Conservation (phyloP, 345 rosid genomes). For the Salix caprea region DNA sequence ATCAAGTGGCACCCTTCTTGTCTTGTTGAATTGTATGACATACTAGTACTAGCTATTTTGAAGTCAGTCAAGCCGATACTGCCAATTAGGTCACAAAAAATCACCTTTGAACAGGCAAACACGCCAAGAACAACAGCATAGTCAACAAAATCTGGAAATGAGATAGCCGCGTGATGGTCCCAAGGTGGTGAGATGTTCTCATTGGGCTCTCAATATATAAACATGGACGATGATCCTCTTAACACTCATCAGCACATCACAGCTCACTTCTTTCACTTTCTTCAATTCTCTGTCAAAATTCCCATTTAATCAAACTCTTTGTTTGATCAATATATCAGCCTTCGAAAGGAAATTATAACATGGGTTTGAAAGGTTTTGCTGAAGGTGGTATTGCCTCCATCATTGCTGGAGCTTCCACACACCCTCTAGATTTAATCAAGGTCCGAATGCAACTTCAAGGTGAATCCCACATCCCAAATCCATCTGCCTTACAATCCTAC, state of each 20-base stretch:
- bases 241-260: background rate
- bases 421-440: slow-evolving; percentile 21
- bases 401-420: slow-evolving; percentile 15
- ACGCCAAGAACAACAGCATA: background rate
- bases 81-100: background rate
- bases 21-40: background rate
- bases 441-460: slow-evolving; percentile 21
- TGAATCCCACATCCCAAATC: slow-evolving; percentile 8
- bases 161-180: background rate
- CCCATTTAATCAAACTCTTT: background rate
- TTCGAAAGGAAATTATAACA: background rate
- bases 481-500: background rate
- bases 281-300: background rate
- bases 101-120: background rate
- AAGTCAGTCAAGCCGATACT: background rate
- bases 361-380: slow-evolving; percentile 25
- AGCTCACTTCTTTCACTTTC: background rate
- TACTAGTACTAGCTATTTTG: too few species aligned
- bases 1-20: background rate
- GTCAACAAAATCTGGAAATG: background rate
- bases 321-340: background rate
- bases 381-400: slow-evolving; percentile 23
- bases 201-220: background rate
- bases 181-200: background rate
- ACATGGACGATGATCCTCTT: background rate